phyloP scores from a whole-genome alignment of 352 stramenopile genomes.

The Peronospora farinosa region DNA sequence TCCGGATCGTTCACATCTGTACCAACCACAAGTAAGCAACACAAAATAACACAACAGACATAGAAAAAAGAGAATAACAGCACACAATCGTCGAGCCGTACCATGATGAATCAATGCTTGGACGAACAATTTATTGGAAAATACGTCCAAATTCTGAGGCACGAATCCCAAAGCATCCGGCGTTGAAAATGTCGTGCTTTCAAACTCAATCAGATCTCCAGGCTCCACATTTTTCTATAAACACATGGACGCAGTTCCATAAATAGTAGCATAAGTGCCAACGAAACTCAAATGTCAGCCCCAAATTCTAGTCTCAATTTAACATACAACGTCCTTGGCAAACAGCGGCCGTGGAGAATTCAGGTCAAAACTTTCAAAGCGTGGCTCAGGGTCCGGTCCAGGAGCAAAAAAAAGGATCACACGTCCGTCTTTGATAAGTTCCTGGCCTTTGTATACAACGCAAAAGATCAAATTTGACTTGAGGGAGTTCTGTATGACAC shows the following conservation, averaged over 20 bases:
- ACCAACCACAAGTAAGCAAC: neutral
- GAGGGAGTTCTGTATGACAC: constrained; percentile 30
- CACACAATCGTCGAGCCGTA: constrained; percentile 13
- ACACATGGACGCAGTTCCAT: neutral
- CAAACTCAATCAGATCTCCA: constrained; percentile 56
- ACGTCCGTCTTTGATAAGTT: constrained; percentile 36
- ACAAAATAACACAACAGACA: neutral
- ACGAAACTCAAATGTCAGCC: constrained; percentile 2
- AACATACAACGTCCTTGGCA: constrained; percentile 52
- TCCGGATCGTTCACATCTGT: constrained; percentile 63
- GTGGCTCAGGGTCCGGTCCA: constrained; percentile 32
- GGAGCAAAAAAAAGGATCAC: constrained; percentile 65
- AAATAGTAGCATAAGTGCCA: constrained; percentile 1
- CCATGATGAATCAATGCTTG: constrained; percentile 63
- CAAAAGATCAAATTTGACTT: constrained; percentile 48
- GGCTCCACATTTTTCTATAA: constrained; percentile 39
- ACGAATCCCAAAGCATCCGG: constrained; percentile 57
- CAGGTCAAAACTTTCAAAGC: constrained; percentile 53
- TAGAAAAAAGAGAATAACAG: too few species aligned
- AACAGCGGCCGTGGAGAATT: constrained; percentile 55
- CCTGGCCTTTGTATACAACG: constrained; percentile 36
- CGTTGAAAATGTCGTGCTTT: constrained; percentile 53
- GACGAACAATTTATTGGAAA: constrained; percentile 41
- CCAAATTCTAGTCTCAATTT: neutral
- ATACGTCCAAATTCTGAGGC: constrained; percentile 43